Evolutionary conservation across 2,329 filamentous ascomycete genomes (phyloP).

Genomic region (Penicillium palitans): DNA sequence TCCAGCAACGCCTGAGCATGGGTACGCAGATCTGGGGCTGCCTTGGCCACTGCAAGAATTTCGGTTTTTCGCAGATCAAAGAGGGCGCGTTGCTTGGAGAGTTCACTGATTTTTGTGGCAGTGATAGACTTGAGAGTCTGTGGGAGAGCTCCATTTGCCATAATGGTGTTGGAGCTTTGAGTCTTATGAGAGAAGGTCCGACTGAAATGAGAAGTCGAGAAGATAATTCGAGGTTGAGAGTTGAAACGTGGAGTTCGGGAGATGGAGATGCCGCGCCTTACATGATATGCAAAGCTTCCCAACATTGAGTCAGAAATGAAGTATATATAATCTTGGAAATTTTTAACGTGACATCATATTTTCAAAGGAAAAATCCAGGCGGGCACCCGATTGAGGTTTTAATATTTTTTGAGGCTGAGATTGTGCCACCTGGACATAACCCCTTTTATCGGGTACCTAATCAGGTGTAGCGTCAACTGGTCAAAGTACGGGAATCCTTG

Average conservation of each 20-base stretch:
- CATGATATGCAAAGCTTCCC: not conserved
- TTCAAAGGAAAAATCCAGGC: not conserved
- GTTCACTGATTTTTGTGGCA: constrained; percentile 57
- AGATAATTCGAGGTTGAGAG: not conserved
- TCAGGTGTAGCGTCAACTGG: not conserved
- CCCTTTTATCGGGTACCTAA: not conserved
- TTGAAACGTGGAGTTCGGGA: not conserved
- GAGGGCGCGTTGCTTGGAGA: constrained; percentile 52
- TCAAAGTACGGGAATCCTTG: not conserved
- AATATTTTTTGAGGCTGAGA: not conserved
- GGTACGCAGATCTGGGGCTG: constrained; percentile 31
- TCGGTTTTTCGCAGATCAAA: constrained; percentile 52
- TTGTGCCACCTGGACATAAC: too few species aligned
- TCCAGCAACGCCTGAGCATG: constrained; percentile 39
- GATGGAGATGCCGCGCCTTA: too few species aligned
- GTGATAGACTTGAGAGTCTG: constrained; percentile 58
- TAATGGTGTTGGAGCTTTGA: constrained; percentile 12
- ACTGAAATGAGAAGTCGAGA: not conserved
- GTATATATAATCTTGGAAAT: too few species aligned
- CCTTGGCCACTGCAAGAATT: constrained; percentile 39
- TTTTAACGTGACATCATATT: too few species aligned
- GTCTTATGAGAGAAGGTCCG: not conserved
- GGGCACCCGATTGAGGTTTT: not conserved
- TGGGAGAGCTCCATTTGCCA: constrained; percentile 46
- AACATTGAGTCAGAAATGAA: not conserved